phyloP scores from a whole-genome alignment of 768 basidiomycete genomes.

The Cystofilobasidium macerans region DNA sequence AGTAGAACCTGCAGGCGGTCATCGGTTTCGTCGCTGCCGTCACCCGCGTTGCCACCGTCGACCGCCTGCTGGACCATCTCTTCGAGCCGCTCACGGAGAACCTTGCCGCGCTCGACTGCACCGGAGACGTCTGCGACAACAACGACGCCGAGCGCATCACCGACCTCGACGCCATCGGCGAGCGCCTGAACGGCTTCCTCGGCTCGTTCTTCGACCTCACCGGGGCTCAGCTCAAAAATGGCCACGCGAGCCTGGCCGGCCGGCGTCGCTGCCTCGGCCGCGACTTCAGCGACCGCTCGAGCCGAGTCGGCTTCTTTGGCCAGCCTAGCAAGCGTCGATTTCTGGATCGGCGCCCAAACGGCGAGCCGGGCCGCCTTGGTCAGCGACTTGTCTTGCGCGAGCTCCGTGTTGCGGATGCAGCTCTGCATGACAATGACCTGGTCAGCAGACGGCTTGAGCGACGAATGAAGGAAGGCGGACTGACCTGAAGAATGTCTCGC shows the following conservation, averaged over 20 bases:
- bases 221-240: slow-evolving; percentile 37
- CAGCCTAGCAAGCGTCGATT: slow-evolving; percentile 34
- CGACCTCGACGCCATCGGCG: slow-evolving; percentile 17
- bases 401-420: slow-evolving; percentile 88
- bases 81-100: slow-evolving; percentile 46
- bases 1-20: slow-evolving; percentile 54
- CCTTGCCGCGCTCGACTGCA: slow-evolving; percentile 37
- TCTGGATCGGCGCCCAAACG: slow-evolving; percentile 41
- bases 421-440: slow-evolving; percentile 33
- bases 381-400: slow-evolving; percentile 42
- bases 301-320: slow-evolving; percentile 38
- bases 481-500: slow-evolving; percentile 67
- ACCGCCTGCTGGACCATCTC: slow-evolving; percentile 41
- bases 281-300: slow-evolving; percentile 33
- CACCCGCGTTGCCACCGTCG: slow-evolving; percentile 25
- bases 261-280: slow-evolving; percentile 31
- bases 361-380: slow-evolving; percentile 50
- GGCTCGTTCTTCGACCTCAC: slow-evolving; percentile 30
- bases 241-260: slow-evolving; percentile 30
- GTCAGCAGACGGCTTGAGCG: neutral
- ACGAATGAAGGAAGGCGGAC: neutral
- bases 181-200: slow-evolving; percentile 29
- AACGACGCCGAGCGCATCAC: slow-evolving; percentile 16
- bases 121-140: slow-evolving; percentile 28
- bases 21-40: neutral